Percentiles rank a stretch among this genome's conserved stretches.
Conservation (phyloP, 495 filamentous ascomycete species). For the Talaromyces trachyspermus region DNA sequence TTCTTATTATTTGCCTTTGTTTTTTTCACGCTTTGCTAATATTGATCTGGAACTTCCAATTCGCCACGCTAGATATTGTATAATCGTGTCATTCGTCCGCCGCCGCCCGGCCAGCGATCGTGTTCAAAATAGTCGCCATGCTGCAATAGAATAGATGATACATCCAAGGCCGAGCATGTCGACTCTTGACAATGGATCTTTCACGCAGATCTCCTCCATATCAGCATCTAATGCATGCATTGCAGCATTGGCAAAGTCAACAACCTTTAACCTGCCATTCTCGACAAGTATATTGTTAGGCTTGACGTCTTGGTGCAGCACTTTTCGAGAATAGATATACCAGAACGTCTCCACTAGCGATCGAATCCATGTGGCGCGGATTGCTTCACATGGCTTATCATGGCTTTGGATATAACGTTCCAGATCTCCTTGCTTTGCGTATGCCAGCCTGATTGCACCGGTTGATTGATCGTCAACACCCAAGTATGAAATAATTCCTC, state of each 20-base stretch:
- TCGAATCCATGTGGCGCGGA: not conserved
- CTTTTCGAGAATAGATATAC: slow-evolving; percentile 1
- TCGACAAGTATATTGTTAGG: slow-evolving; percentile 15
- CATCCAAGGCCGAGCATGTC: not conserved
- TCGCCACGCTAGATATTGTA: too few species aligned
- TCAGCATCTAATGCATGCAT: not conserved
- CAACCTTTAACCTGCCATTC: slow-evolving; percentile 8
- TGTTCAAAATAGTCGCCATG: not conserved
- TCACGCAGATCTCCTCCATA: not conserved
- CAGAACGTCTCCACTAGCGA: not conserved
- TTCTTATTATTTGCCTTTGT: too few species aligned
- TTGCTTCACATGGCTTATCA: not conserved
- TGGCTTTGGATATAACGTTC: not conserved
- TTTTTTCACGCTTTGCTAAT: too few species aligned
- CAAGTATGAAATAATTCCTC: not conserved
- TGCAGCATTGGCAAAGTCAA: slow-evolving; percentile 11
- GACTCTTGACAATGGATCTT: not conserved
- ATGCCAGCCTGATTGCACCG: not conserved
- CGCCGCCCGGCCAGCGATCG: not conserved
- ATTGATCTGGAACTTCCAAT: too few species aligned
- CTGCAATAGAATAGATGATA: slow-evolving; percentile 4
- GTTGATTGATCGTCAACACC: not conserved
- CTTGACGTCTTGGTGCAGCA: slow-evolving; percentile 13
- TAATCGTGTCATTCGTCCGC: too few species aligned
- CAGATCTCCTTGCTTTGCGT: not conserved